Conservation (phyloP, 2,329 filamentous ascomycete genomes). For the Penicillium concentricum region DNA sequence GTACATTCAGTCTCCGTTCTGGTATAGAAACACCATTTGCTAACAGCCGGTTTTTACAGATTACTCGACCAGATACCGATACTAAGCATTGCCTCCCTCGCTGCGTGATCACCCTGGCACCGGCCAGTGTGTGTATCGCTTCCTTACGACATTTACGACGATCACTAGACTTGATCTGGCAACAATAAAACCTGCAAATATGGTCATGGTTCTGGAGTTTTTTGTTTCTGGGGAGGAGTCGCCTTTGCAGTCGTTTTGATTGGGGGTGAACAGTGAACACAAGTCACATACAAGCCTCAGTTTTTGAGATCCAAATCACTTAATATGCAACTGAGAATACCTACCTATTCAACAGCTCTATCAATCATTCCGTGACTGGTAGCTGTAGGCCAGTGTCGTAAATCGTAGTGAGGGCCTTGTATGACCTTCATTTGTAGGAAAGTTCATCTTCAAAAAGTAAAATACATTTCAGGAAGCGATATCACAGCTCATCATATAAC, state of each 20-base stretch:
- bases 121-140: neutral
- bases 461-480: neutral
- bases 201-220: conserved; percentile 7
- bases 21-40: neutral
- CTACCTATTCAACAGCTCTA: neutral
- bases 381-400: neutral
- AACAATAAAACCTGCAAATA: conserved; percentile 2
- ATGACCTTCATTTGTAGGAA: neutral
- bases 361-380: neutral
- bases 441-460: neutral
- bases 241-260: neutral
- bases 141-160: conserved; percentile 21
- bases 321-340: neutral
- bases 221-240: neutral
- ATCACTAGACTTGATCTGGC: conserved; percentile 6
- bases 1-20: conserved; percentile 38
- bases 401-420: neutral
- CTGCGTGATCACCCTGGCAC: conserved; percentile 1
- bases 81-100: conserved; percentile 42
- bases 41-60: conserved; percentile 31
- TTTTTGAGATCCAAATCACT: neutral
- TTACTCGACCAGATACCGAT: conserved; percentile 69
- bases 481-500: neutral
- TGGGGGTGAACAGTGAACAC: neutral
- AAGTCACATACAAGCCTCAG: neutral